phyloP scores from a whole-genome alignment of 305 asterid genomes.

The Solanum hybrid region DNA sequence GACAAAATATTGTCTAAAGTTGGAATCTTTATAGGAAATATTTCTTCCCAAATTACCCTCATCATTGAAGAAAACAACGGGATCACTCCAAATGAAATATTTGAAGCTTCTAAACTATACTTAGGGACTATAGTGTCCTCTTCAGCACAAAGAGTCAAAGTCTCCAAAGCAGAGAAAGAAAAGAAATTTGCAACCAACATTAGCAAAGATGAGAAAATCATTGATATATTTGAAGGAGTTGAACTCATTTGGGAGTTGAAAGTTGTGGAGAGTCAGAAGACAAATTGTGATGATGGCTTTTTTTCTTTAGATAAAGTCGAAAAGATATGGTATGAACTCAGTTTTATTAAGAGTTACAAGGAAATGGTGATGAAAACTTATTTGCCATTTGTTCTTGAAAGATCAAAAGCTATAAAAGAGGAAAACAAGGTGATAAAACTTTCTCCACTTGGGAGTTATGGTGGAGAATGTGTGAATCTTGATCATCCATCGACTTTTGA shows the following conservation, averaged over 20 bases:
- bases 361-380: slow-evolving; percentile 11
- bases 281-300: not conserved
- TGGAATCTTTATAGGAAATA: slow-evolving; percentile 13
- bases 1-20: slow-evolving; percentile 15
- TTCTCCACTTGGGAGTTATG: not conserved
- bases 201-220: slow-evolving; percentile 12
- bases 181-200: not conserved
- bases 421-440: slow-evolving; percentile 17
- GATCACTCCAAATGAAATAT: slow-evolving; percentile 6
- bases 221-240: slow-evolving; percentile 11
- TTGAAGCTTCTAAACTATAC: slow-evolving; percentile 16
- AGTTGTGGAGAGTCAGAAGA: slow-evolving; percentile 6
- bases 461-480: not conserved
- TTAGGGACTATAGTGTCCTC: slow-evolving; percentile 4
- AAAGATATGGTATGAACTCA: slow-evolving; percentile 10
- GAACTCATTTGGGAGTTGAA: slow-evolving; percentile 13
- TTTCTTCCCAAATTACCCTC: slow-evolving; percentile 10
- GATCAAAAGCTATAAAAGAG: slow-evolving; percentile 13
- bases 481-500: slow-evolving; percentile 21
- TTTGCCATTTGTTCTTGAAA: slow-evolving; percentile 17
- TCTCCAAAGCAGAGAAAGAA: slow-evolving; percentile 4
- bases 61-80: slow-evolving; percentile 16
- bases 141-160: slow-evolving; percentile 6
- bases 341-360: slow-evolving; percentile 8
- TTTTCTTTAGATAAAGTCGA: not conserved